These are phyloP conservation scores for Annulohypoxylon truncatum DNA, from an alignment of 2,329 filamentous ascomycete genomes.

Conservation along the genomic window DNA sequence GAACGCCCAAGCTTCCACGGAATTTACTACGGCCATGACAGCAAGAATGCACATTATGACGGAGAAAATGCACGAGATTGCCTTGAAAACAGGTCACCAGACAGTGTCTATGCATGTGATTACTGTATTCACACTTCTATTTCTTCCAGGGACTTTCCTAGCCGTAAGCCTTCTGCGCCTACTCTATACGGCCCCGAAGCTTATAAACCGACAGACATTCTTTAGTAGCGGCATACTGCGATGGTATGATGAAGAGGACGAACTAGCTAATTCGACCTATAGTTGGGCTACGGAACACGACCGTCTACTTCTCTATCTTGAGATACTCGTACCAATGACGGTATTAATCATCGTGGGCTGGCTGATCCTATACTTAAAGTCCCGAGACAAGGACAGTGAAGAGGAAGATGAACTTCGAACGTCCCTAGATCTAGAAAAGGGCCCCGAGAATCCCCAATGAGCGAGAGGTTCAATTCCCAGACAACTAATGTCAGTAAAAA, in stretches of 20 bases:
- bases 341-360: constrained; percentile 10
- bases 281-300: constrained; percentile 9
- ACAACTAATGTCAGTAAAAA: too few relatives aligned
- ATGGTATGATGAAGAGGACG: constrained; percentile 7
- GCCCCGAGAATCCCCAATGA: neutral
- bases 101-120: constrained; percentile 18
- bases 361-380: constrained; percentile 7
- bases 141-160: constrained; percentile 17
- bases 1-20: constrained; percentile 6
- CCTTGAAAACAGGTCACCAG: constrained; percentile 9
- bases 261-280: neutral
- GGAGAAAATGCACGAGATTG: constrained; percentile 20
- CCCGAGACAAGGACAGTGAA: neutral
- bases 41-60: constrained; percentile 10
- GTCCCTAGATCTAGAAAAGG: constrained; percentile 1
- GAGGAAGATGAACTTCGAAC: neutral
- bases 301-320: constrained; percentile 10
- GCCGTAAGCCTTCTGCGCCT: constrained; percentile 16
- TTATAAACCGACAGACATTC: constrained; percentile 13
- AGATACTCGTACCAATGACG: constrained; percentile 19
- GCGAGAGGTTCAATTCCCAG: neutral
- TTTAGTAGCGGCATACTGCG: constrained; percentile 21
- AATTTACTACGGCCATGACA: constrained; percentile 1
- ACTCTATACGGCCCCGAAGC: neutral
- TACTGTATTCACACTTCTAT: constrained; percentile 12